Conservation (phyloP, 2,329 filamentous ascomycete species). For the Neonectria coccinea region DNA sequence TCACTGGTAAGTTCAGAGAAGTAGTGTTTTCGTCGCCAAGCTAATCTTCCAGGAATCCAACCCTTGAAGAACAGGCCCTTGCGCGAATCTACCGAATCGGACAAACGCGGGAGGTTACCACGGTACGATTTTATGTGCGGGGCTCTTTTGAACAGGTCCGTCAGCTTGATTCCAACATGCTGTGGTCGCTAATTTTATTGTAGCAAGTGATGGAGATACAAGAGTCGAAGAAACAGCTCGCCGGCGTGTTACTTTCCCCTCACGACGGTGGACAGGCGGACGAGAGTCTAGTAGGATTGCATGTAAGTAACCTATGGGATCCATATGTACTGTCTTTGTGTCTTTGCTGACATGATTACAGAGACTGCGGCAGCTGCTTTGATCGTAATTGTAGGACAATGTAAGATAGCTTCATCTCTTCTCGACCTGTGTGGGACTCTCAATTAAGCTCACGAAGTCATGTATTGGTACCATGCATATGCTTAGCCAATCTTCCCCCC, state of each 20-base stretch:
- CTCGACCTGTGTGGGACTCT: neutral
- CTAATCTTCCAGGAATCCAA: slow-evolving; percentile 52
- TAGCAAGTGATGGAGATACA: slow-evolving; percentile 33
- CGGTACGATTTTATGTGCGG: slow-evolving; percentile 52
- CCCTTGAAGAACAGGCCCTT: slow-evolving; percentile 58
- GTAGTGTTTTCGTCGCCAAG: accelerated
- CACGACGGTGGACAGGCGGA: slow-evolving; percentile 3
- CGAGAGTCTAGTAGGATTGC: slow-evolving; percentile 7
- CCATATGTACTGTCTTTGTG: neutral
- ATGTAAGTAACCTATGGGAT: slow-evolving; percentile 12
- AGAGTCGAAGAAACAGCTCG: slow-evolving; percentile 31
- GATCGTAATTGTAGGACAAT: neutral
- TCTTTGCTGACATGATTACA: neutral
- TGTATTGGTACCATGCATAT: neutral
- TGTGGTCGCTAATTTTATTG: accelerated
- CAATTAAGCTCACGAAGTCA: neutral
- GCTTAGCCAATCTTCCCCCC: neutral
- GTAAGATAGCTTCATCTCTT: neutral
- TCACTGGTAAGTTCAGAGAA: slow-evolving; percentile 52
- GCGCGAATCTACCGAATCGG: slow-evolving; percentile 54
- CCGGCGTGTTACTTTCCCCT: slow-evolving; percentile 16
- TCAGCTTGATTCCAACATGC: neutral
- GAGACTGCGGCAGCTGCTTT: slow-evolving; percentile 2
- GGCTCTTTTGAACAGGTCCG: slow-evolving; percentile 54
- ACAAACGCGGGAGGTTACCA: slow-evolving; percentile 52